Percentiles rank a stretch among this genome's conserved stretches.
These are phyloP conservation scores for Aspergillus oerlinghausenensis DNA, from an alignment of 2,329 filamentous ascomycete species.

Conservation along the genomic window DNA sequence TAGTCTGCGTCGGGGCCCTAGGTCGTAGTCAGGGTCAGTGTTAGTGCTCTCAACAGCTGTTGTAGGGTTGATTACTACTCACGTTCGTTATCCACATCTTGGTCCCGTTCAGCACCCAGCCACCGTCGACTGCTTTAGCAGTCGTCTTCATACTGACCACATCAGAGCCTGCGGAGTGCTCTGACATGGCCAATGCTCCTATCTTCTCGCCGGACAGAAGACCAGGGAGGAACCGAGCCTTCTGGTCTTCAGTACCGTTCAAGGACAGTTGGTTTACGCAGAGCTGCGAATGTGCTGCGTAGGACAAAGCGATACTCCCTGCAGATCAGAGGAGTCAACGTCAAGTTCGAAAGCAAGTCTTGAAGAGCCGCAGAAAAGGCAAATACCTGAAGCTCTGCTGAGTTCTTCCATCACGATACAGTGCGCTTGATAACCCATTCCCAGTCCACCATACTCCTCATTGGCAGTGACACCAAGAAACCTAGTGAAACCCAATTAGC, in stretches of 20 bases:
- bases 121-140: slow-evolving; percentile 75
- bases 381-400: slow-evolving; percentile 68
- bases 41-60: no score
- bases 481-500: slow-evolving; percentile 31
- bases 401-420: slow-evolving; percentile 95
- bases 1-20: slow-evolving; percentile 80
- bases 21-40: slow-evolving; percentile 1
- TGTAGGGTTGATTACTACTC: slow-evolving; percentile 11
- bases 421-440: slow-evolving; percentile 94
- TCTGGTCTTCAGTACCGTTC: slow-evolving; percentile 77
- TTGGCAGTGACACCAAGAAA: slow-evolving; percentile 91
- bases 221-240: slow-evolving; percentile 71
- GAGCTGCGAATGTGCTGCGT: slow-evolving; percentile 91
- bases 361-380: slow-evolving; percentile 8
- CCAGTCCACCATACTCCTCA: slow-evolving; percentile 83
- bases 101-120: slow-evolving; percentile 78
- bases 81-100: slow-evolving; percentile 99
- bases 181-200: slow-evolving; percentile 90
- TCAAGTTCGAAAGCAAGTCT: neutral
- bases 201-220: slow-evolving; percentile 76
- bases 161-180: slow-evolving; percentile 85
- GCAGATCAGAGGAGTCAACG: neutral
- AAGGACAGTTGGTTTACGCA: slow-evolving; percentile 95
- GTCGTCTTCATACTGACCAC: slow-evolving; percentile 93
- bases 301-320: slow-evolving; percentile 66